Conservation (phyloP, 352 stramenopile genomes). For the Elongisporangium senticosum region DNA sequence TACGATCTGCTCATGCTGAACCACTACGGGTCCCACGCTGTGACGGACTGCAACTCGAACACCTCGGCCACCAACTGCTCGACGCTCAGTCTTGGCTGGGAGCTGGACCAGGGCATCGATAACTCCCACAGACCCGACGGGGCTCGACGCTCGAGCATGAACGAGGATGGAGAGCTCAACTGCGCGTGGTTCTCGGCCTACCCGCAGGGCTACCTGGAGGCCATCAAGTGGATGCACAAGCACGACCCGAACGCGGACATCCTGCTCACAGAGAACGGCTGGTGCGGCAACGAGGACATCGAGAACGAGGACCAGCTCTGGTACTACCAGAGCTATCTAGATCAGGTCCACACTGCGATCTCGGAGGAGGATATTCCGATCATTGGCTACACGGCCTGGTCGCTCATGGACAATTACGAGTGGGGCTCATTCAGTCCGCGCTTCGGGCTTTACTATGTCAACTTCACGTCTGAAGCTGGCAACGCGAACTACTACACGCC, state of each 20-base stretch:
- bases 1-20: constrained; percentile 91
- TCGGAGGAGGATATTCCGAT: constrained; percentile 21
- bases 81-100: constrained; percentile 17
- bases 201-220: constrained; percentile 24
- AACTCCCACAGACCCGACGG: constrained; percentile 30
- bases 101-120: constrained; percentile 22
- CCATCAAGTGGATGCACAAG: constrained; percentile 28
- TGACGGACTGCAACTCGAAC: constrained; percentile 20
- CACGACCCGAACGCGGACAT: constrained; percentile 18
- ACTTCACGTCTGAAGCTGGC: constrained; percentile 29
- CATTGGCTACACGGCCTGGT: constrained; percentile 83
- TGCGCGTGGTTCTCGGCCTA: constrained; percentile 23
- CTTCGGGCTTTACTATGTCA: constrained; percentile 19
- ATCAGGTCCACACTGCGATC: constrained; percentile 18
- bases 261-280: constrained; percentile 38
- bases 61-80: constrained; percentile 14
- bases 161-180: constrained; percentile 9
- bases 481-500: constrained; percentile 6
- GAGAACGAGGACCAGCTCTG: constrained; percentile 28
- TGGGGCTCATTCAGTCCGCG: constrained; percentile 45
- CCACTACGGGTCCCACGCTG: constrained; percentile 63
- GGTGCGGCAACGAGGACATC: constrained; percentile 31
- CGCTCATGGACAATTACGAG: constrained; percentile 89
- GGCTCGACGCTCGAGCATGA: constrained; percentile 29
- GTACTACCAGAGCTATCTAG: constrained; percentile 15